Conservation (phyloP, 78 protist species). For the Blattamonas nauphoetae region DNA sequence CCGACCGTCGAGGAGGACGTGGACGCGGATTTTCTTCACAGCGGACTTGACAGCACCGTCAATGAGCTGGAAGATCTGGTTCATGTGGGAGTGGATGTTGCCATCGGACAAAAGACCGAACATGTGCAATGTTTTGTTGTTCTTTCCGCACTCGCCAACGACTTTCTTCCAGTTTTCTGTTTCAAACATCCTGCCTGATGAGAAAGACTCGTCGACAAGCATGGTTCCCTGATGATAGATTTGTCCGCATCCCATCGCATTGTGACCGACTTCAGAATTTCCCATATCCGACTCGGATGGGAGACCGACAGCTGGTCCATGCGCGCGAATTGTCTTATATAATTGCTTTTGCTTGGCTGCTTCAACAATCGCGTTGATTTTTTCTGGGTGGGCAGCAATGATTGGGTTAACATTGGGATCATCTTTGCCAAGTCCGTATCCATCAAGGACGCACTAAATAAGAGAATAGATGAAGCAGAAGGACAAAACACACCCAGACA, state of each 20-base stretch:
- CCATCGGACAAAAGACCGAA: conserved; percentile 43
- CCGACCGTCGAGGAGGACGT: conserved; percentile 52
- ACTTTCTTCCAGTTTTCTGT: neutral
- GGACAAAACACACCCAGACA: too few relatives aligned
- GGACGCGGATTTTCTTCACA: conserved; percentile 29
- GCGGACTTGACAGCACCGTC: conserved; percentile 6
- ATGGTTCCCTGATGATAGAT: conserved; percentile 43
- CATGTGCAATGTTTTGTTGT: conserved; percentile 24
- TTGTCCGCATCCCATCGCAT: conserved; percentile 46
- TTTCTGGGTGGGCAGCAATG: neutral
- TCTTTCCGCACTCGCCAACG: neutral
- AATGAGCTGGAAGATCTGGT: conserved; percentile 19
- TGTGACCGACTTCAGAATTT: conserved; percentile 53
- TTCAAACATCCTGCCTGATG: conserved; percentile 1
- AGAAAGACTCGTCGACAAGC: conserved; percentile 29
- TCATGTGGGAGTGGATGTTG: conserved; percentile 42
- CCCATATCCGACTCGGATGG: conserved; percentile 34
- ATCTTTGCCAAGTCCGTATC: conserved; percentile 2
- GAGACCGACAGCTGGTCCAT: conserved; percentile 11
- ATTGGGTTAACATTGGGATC: neutral
- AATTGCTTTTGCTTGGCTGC: neutral
- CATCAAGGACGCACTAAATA: neutral
- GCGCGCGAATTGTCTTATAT: neutral
- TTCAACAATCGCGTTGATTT: neutral
- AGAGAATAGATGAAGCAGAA: too few relatives aligned